phyloP scores from a whole-genome alignment of 2,329 filamentous ascomycete genomes.

The Cercospora brassicicola region DNA sequence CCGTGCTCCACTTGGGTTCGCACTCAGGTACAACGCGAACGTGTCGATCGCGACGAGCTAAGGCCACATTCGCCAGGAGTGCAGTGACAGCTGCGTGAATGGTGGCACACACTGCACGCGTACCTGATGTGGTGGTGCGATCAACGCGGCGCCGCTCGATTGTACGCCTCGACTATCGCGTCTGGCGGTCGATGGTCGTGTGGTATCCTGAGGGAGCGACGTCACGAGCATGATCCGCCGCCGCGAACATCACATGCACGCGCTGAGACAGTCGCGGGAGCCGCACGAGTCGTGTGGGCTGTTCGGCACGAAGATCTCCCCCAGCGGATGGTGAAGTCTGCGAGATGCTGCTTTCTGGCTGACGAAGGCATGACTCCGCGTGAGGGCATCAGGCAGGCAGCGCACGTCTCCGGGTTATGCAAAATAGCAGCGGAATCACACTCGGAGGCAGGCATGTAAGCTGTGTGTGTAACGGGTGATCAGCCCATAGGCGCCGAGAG shows the following conservation, averaged over 20 bases:
- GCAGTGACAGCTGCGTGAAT: slow-evolving; percentile 11
- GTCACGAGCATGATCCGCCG: background rate
- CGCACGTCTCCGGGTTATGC: background rate
- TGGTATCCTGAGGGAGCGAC: background rate
- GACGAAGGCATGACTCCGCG: background rate
- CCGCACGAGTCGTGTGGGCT: slow-evolving; percentile 3
- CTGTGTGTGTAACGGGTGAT: slow-evolving; percentile 11
- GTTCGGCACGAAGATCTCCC: slow-evolving; percentile 6
- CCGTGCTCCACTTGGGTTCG: background rate
- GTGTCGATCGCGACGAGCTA: slow-evolving; percentile 16
- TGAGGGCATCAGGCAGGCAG: background rate
- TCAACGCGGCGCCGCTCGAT: background rate
- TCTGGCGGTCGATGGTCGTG: background rate
- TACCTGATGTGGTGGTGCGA: slow-evolving; percentile 3
- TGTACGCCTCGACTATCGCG: background rate
- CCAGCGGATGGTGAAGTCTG: background rate
- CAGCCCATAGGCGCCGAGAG: slow-evolving; percentile 15
- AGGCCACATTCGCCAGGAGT: background rate
- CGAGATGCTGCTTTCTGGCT: background rate
- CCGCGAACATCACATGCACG: slow-evolving; percentile 1
- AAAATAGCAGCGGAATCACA: slow-evolving; percentile 1
- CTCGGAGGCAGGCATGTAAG: background rate
- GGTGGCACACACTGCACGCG: slow-evolving; percentile 1
- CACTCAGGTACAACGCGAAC: slow-evolving; percentile 13
- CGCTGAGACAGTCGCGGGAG: slow-evolving; percentile 3